Evolutionary conservation across 768 basidiomycete genomes (phyloP).

Genomic region (Leccinum broughii): DNA sequence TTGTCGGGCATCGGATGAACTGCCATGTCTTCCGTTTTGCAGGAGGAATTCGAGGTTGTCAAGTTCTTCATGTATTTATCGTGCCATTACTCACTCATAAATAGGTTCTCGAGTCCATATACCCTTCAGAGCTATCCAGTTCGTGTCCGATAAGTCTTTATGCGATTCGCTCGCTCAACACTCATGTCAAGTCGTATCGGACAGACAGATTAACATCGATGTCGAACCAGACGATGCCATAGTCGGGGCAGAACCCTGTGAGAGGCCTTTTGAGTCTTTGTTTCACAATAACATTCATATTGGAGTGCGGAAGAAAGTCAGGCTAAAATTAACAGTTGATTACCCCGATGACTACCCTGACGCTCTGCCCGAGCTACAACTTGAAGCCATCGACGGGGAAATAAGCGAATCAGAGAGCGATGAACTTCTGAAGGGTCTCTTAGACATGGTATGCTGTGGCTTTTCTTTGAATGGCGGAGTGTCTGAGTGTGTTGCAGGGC

Average conservation of each 20-base stretch:
- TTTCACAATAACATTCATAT: slow-evolving; percentile 13
- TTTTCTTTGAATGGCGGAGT: not conserved
- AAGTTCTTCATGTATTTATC: slow-evolving; percentile 11
- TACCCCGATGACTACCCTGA: slow-evolving; percentile 89
- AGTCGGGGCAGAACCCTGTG: slow-evolving; percentile 60
- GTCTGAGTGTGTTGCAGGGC: slow-evolving; percentile 45
- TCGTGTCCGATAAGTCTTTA: slow-evolving; percentile 45
- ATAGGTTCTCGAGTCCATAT: slow-evolving; percentile 94
- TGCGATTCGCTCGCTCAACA: slow-evolving; percentile 44
- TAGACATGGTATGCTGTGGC: slow-evolving; percentile 49
- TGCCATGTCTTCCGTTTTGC: slow-evolving; percentile 60
- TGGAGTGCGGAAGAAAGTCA: slow-evolving; percentile 54
- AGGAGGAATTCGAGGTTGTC: slow-evolving; percentile 88
- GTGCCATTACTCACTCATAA: slow-evolving; percentile 13
- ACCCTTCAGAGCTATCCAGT: slow-evolving; percentile 92
- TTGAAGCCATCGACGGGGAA: slow-evolving; percentile 66
- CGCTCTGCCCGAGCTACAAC: slow-evolving; percentile 66
- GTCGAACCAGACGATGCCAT: slow-evolving; percentile 83
- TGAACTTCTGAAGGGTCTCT: slow-evolving; percentile 55
- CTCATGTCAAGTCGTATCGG: slow-evolving; percentile 75
- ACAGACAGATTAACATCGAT: slow-evolving; percentile 77
- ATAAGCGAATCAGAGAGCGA: slow-evolving; percentile 59
- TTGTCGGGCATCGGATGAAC: slow-evolving; percentile 30
- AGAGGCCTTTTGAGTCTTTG: slow-evolving; percentile 17
- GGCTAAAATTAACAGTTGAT: slow-evolving; percentile 65